phyloP scores from a whole-genome alignment of 495 filamentous ascomycete genomes.

The Trichoderma erinaceum region DNA sequence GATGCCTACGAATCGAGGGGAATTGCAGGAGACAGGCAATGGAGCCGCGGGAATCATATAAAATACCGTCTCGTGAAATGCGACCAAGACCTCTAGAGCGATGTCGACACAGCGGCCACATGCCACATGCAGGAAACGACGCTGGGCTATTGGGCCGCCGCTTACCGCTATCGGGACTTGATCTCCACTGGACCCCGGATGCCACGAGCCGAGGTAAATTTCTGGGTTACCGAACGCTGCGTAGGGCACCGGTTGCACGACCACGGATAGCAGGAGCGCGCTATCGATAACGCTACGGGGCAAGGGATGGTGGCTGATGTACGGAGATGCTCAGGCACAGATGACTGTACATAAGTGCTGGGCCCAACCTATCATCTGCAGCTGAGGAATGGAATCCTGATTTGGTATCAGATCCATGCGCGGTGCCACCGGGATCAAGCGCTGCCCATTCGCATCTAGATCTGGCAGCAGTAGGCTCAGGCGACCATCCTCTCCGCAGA shows the following conservation, averaged over 20 bases:
- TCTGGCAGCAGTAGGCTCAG: no score
- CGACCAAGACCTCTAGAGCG: neutral
- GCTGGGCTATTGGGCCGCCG: neutral
- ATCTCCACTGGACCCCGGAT: constrained; percentile 9
- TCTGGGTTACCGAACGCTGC: neutral
- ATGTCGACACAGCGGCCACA: neutral
- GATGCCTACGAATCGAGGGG: neutral
- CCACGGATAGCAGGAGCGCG: neutral
- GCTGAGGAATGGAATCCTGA: no score
- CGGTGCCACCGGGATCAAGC: no score
- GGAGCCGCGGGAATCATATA: neutral
- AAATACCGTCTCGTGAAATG: neutral
- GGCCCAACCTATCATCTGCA: no score
- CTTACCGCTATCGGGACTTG: constrained; percentile 1
- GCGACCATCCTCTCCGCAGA: no score
- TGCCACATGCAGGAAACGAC: constrained; percentile 7
- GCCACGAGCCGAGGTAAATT: neutral
- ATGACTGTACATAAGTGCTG: neutral
- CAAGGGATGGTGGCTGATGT: neutral
- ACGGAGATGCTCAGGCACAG: constrained; percentile 21
- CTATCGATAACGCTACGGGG: constrained; percentile 8
- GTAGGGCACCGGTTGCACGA: neutral
- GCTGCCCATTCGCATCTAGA: no score
- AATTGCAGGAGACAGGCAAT: neutral
- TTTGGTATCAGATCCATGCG: no score